Conservation (phyloP, 140 eudicot species). For the Senecio squalidus region DNA sequence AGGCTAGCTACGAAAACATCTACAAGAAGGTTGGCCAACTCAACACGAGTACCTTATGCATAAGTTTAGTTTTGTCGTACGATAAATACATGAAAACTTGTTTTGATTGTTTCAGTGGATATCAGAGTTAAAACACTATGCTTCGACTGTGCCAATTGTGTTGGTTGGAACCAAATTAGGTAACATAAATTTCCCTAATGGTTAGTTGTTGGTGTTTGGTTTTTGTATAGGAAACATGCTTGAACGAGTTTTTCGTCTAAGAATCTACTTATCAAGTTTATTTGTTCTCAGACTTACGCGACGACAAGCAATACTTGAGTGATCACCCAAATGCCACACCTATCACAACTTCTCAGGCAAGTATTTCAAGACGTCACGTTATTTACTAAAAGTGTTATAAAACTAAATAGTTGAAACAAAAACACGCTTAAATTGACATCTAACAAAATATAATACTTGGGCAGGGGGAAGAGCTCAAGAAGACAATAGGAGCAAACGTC, state of each 20-base stretch:
- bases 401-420: neutral
- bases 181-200: slow-evolving; percentile 4
- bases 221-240: neutral
- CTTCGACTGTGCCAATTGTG: slow-evolving; percentile 65
- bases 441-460: neutral
- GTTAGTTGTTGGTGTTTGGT: neutral
- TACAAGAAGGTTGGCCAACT: slow-evolving; percentile 47
- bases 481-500: slow-evolving; percentile 56
- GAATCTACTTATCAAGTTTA: too few species aligned
- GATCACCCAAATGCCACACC: slow-evolving; percentile 70
- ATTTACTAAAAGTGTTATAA: too few species aligned
- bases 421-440: neutral
- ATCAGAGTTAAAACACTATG: slow-evolving; percentile 66
- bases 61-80: neutral
- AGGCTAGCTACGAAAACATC: slow-evolving; percentile 82
- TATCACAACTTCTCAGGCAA: slow-evolving; percentile 57
- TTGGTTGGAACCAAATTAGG: slow-evolving; percentile 86
- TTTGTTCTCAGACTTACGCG: slow-evolving; percentile 63
- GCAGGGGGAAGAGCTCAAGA: slow-evolving; percentile 76
- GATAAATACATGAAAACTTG: neutral
- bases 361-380: neutral
- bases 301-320: slow-evolving; percentile 53
- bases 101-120: slow-evolving; percentile 50
- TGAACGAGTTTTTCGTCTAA: too few species aligned
- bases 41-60: neutral